Base-by-base conservation (phyloP, 371 early-diverging fungal species). In the Mortierella sp. region DNA sequence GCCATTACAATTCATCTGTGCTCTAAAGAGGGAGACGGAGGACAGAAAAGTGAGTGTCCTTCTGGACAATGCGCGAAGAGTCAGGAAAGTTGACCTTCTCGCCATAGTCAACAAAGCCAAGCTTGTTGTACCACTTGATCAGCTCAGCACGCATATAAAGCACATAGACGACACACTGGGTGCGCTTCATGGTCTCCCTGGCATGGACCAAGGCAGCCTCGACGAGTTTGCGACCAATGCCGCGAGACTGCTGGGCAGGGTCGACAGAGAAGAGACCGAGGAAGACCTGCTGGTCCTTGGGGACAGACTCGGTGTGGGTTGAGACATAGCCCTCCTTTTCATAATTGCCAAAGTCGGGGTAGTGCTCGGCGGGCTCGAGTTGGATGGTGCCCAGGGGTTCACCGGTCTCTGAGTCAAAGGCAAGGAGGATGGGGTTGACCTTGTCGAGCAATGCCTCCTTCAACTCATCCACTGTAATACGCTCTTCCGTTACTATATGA, bases 161-260 rank as follows among this genome's bases (percentile, higher is more conserved):
- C 0, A 91, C 92, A 82, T 89, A 90, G 28, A 91, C 88, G 6
- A 84, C 69, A 16, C 89, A 90, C 43, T 84, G 82, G 2, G 80
- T 69, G 50, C 84, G 89, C 5, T 89, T 83, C 59, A 89, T 77
- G 0, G 77, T 55, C 16, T 77, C 77, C 72, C 80, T 86, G 86
- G 89, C 90, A 37, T 89, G 78, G 3, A 69, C 71, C 74, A 91
- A 72, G 1, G 89, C 89, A 40, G 84, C 82, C 55, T 90, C 89
- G n/a, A 92, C 74, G 3, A 92, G 83, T 59, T 88, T 88, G 72
- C 90, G 89, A 26, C 92, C 92, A 55, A 91, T 90, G 31, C 92
- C 92, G 21, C 89, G 81, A 10, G 91, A 91, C 81, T 92, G 91
- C 46, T 87, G 84, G 0, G 81, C 31, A 34, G 91, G 92, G 19